Base-by-base conservation (phyloP, 2,329 filamentous ascomycete genomes). In the Colletotrichum karsti region DNA sequence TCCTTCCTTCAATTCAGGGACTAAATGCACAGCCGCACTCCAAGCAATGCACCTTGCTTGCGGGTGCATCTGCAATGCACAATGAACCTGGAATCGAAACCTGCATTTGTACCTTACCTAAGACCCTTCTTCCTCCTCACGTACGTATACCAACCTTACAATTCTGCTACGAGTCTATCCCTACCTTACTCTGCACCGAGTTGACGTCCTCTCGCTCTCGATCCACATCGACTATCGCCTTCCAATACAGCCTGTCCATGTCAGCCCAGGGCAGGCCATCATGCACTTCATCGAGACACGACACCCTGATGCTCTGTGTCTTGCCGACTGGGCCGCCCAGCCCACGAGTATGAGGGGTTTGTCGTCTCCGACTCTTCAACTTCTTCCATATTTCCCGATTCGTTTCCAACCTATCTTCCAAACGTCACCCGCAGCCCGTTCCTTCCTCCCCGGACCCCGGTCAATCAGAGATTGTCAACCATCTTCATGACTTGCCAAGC, bases 221-320 rank as follows among this genome's bases (percentile, higher is more conserved):
- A 56, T 56, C 58, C 59, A 67, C 58, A 39, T 41, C 53, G 30
- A 28, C 50, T 33, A 50, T 39, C 28, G 35, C 48, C 26, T 28
- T 37, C 39, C 35, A 67, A 46, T 30, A 26, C 53, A 37, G 59
- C 53, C 60, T 54, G 53, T 67, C 64, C 53, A 51, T 67, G 64
- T 46, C 60, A 35, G 48, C 8, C 59, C 37, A 46, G 39, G 60
- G 30, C 39, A 67, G 37, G 60, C 60, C 26, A 33, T 30, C 13
- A 58, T 64, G 60, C 64, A 64, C 53, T 28, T 48, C 57, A 55
- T 64, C 46, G 39, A 63, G 41, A 42, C 50, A 37, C 22, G 51
- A 22, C 63, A 54, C 37, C 28, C 51, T 63, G 35, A 18, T 35
- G 7, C 33, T 35, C 9, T 35, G 10, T 35, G 28, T 13, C 26